These are phyloP conservation scores for Lachnellula hyalina DNA, from an alignment of 2,329 filamentous ascomycete species.

Conservation along the genomic window DNA sequence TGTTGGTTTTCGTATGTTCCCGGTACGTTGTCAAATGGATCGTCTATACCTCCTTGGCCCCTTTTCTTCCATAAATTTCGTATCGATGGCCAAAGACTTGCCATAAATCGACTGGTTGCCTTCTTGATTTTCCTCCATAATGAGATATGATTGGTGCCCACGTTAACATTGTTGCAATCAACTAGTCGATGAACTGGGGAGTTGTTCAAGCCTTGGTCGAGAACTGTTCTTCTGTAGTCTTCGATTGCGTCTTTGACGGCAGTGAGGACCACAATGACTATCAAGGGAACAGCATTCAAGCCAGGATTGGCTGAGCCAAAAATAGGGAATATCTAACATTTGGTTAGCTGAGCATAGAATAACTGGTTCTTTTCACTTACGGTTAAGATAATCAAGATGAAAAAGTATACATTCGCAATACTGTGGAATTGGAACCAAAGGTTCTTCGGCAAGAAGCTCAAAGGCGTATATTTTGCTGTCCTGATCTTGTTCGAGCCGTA, in stretches of 20 bases:
- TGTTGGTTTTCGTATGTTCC: conserved; percentile 54
- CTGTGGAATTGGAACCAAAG: conserved; percentile 98
- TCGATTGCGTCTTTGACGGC: conserved; percentile 93
- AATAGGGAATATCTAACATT: conserved; percentile 79
- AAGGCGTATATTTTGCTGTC: conserved; percentile 92
- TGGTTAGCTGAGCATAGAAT: conserved; percentile 21
- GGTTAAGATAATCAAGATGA: conserved; percentile 89
- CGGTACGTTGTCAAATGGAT: conserved; percentile 9
- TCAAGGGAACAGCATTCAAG: conserved; percentile 83
- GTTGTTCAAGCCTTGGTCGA: conserved; percentile 94
- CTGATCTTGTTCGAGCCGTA: conserved; percentile 94
- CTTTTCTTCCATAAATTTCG: conserved; percentile 45
- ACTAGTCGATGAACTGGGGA: conserved; percentile 86
- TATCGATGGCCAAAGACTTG: conserved; percentile 31
- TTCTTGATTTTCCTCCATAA: conserved; percentile 89
- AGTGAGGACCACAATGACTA: conserved; percentile 84
- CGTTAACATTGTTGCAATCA: conserved; percentile 91
- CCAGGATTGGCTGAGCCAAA: conserved; percentile 90
- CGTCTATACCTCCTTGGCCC: conserved; percentile 20
- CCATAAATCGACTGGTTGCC: conserved; percentile 49
- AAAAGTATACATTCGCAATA: conserved; percentile 96
- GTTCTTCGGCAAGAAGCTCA: conserved; percentile 96
- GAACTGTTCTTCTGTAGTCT: conserved; percentile 84
- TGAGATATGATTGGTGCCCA: conserved; percentile 78
- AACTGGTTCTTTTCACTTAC: conserved; percentile 52